Evolutionary conservation across 805 yeast species (phyloP).

Genomic region (Yarrowia hollandica): DNA sequence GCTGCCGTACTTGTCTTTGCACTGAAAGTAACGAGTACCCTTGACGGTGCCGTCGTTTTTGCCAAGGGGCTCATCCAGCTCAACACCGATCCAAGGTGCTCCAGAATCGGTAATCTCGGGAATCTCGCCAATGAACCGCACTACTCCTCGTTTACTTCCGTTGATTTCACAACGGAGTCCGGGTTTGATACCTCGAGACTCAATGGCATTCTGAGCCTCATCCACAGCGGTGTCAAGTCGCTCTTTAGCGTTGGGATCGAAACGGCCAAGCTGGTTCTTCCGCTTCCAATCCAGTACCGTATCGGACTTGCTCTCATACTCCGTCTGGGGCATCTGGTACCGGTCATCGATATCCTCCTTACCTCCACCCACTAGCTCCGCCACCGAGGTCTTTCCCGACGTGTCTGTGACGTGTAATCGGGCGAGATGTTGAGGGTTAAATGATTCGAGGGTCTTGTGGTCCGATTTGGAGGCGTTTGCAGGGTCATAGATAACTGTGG

Average conservation of each 20-base stretch:
- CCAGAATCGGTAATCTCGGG: slow-evolving; percentile 51
- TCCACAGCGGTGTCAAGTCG: slow-evolving; percentile 24
- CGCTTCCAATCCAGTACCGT: slow-evolving; percentile 80
- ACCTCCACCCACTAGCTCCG: slow-evolving; percentile 32
- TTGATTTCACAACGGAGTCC: slow-evolving; percentile 47
- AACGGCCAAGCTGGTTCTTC: slow-evolving; percentile 67
- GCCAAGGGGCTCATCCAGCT: slow-evolving; percentile 82
- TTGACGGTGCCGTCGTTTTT: slow-evolving; percentile 78
- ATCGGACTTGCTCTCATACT: slow-evolving; percentile 58
- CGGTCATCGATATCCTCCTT: slow-evolving; percentile 42
- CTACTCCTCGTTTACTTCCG: slow-evolving; percentile 52
- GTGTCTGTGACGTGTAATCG: slow-evolving; percentile 54
- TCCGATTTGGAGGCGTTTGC: slow-evolving; percentile 24
- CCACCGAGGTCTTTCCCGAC: not conserved
- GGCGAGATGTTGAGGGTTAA: slow-evolving; percentile 42
- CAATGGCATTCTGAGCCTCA: slow-evolving; percentile 30
- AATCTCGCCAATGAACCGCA: slow-evolving; percentile 69
- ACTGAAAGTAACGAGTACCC: slow-evolving; percentile 59
- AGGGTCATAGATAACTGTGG: slow-evolving; percentile 22
- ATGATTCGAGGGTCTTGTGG: slow-evolving; percentile 36
- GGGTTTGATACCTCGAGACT: slow-evolving; percentile 42
- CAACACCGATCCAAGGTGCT: slow-evolving; percentile 77
- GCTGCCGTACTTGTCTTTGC: slow-evolving; percentile 64
- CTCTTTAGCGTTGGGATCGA: slow-evolving; percentile 49
- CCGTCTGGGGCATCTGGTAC: slow-evolving; percentile 53